Conservation (phyloP, 257 asterid species). For the Cordia subcordata region DNA sequence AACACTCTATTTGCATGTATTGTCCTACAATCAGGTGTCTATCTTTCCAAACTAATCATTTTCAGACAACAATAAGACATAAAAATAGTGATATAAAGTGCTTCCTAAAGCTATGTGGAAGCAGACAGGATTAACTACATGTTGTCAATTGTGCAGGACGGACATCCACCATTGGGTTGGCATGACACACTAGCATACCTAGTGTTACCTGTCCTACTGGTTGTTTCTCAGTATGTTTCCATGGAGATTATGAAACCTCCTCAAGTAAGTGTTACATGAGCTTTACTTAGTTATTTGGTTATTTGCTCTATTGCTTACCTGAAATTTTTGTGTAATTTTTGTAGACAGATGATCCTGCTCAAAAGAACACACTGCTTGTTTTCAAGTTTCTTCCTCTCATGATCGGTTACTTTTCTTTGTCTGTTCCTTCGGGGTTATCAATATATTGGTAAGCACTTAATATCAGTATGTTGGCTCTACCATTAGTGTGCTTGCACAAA, state of each 20-base stretch:
- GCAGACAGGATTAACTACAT: not conserved
- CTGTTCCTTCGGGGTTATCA: constrained; percentile 98
- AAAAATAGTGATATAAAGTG: not conserved
- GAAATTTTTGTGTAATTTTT: constrained; percentile 31
- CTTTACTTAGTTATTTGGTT: constrained; percentile 8
- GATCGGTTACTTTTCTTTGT: constrained; percentile 98
- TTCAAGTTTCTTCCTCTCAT: constrained; percentile 95
- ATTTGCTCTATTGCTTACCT: constrained; percentile 15
- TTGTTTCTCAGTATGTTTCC: constrained; percentile 80
- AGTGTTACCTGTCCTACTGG: constrained; percentile 84
- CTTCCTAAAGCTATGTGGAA: too few species aligned
- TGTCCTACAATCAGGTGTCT: constrained; percentile 9
- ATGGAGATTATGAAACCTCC: constrained; percentile 99
- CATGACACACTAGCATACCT: constrained; percentile 92
- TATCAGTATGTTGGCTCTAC: not conserved
- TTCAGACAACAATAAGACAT: not conserved
- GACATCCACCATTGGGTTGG: constrained; percentile 99
- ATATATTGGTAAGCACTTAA: constrained; percentile 72
- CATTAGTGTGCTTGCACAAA: not conserved
- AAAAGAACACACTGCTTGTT: constrained; percentile 90
- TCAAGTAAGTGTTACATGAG: constrained; percentile 51
- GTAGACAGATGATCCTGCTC: constrained; percentile 97
- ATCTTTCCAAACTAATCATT: not conserved
- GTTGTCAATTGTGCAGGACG: constrained; percentile 60
- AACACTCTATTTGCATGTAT: constrained; percentile 4